Base-by-base conservation (phyloP, 2,329 filamentous ascomycete species). In the Aspergillus versicolor region DNA sequence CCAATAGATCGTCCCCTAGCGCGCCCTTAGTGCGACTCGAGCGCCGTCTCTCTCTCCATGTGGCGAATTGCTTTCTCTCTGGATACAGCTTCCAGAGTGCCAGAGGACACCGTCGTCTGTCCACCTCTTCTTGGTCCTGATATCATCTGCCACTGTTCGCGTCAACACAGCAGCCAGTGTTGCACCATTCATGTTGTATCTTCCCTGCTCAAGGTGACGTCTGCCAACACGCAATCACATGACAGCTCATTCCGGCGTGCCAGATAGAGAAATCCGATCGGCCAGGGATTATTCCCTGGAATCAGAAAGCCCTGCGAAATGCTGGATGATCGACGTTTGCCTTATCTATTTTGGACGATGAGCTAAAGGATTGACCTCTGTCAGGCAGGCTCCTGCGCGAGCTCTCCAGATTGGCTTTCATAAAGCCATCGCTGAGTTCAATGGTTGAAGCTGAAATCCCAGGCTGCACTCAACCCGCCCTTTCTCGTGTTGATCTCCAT, bases 1-100 rank as follows among this genome's bases (percentile, higher is more conserved):
- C 43, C 47, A 58, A 58, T 58, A 58, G 56, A 58, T 58, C 47
- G 56, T 17, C 42, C 19, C 34, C 43, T 58, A 58, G 56, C 47
- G 52, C 56, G 27, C 44, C n/a, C 22, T 41, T 52, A 44, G 49
- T 19, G n/a, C 49, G 5, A 34, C 17, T 19, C 12, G 13, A 45
- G 42, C 22, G 17, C 32, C 30, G 21, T 45, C 24, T 52, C 27
- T 19, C 30, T 22, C n/a, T 45, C 21, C 50, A 45, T 40, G 41
- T 53, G 50, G 50, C 50, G 30, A 52, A 48, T n/a, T 24, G 9
- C 17, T 30, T 32, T 19, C 12, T 48, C 17, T 21, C 32, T 38
- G 32, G n/a, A 22, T 11, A 30, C 9, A 8, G 24, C 7, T 7
- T 9, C 7, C 24, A 27, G 24, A 27, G 24, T 27, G 21, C 21